Percentiles rank a stretch among this genome's conserved stretches.
These are phyloP conservation scores for Trichoderma atrobrunneum DNA, from an alignment of 2,329 filamentous ascomycete species.

Conservation along the genomic window DNA sequence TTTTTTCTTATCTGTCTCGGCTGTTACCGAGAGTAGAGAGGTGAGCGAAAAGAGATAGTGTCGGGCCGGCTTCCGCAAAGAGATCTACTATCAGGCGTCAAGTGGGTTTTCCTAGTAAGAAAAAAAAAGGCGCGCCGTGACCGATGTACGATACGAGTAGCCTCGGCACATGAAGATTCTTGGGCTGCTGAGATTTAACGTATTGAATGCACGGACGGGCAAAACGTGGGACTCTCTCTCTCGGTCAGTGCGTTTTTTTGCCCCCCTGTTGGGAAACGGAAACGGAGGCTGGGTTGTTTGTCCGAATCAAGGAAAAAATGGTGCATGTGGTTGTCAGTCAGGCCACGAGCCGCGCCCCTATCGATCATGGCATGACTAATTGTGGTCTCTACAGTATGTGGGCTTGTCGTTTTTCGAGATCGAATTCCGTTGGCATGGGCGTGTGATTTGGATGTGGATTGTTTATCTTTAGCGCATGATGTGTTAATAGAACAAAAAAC, in stretches of 20 bases:
- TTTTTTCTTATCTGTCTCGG: not conserved
- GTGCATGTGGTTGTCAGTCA: not conserved
- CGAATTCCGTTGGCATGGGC: not conserved
- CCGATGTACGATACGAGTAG: not conserved
- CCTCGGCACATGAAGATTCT: not conserved
- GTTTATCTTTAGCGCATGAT: not conserved
- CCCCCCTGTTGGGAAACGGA: not conserved
- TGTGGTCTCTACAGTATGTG: not conserved
- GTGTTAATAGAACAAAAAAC: not conserved
- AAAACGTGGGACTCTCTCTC: not conserved
- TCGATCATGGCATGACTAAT: slow-evolving; percentile 3
- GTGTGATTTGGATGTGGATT: not conserved
- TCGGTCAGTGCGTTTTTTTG: not conserved
- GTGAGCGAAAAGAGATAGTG: not conserved
- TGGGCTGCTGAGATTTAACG: not conserved
- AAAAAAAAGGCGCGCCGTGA: not conserved
- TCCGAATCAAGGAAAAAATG: not conserved
- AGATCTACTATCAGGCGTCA: not conserved
- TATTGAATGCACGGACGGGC: not conserved
- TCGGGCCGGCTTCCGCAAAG: not conserved
- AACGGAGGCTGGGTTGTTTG: not conserved
- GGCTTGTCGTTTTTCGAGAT: not conserved
- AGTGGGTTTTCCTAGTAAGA: not conserved
- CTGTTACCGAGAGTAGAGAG: not conserved
- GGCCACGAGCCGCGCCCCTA: not conserved